Evolutionary conservation across 2,329 filamentous ascomycete species (phyloP).

Genomic region (Cladosporium cucumerinum): DNA sequence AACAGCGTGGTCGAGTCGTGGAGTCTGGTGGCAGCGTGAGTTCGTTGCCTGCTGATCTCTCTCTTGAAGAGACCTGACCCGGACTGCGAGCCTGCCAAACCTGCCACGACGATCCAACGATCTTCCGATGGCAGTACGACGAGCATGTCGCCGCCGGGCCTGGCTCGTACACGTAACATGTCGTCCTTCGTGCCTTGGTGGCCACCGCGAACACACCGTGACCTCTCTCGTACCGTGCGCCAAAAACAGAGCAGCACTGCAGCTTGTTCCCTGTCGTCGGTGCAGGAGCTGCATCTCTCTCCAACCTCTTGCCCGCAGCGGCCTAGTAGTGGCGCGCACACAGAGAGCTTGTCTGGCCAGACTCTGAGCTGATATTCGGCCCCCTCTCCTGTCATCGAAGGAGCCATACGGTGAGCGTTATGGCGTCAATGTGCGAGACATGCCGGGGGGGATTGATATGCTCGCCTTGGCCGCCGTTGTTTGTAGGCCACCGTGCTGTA

Average conservation of each 20-base stretch:
- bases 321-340: not conserved
- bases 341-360: slow-evolving; percentile 5
- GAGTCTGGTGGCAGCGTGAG: not conserved
- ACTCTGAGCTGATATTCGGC: not conserved
- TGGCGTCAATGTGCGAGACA: not conserved
- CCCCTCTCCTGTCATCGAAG: not conserved
- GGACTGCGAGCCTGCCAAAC: not conserved
- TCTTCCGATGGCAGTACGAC: not conserved
- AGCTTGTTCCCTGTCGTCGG: slow-evolving; percentile 10
- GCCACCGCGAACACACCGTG: not conserved
- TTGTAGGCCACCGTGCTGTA: not conserved
- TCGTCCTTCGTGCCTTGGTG: not conserved
- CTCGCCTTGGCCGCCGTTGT: not conserved
- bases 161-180: not conserved
- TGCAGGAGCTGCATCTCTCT: not conserved
- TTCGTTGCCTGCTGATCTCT: not conserved
- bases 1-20: not conserved
- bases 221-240: not conserved
- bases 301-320: not conserved
- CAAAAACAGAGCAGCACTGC: slow-evolving; percentile 2
- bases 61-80: not conserved
- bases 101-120: not conserved
- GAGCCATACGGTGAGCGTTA: not conserved
- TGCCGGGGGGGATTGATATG: not conserved
- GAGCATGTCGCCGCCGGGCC: not conserved